phyloP scores from a whole-genome alignment of 345 rosid genomes.

The Limnanthes douglasii region DNA sequence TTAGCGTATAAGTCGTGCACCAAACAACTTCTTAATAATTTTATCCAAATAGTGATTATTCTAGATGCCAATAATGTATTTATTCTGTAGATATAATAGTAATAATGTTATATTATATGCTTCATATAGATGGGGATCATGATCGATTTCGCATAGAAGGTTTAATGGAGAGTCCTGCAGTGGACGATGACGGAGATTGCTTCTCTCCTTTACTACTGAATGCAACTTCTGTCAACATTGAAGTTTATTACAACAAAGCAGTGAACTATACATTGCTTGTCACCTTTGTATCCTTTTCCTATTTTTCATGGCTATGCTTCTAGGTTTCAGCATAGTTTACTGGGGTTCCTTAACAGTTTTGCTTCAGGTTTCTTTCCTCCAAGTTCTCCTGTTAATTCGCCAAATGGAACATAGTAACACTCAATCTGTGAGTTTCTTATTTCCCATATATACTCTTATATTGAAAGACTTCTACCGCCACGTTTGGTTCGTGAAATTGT shows the following conservation, averaged over 20 bases:
- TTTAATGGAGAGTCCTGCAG: conserved; percentile 87
- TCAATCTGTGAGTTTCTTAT: conserved; percentile 54
- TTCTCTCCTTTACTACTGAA: conserved; percentile 69
- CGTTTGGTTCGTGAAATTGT: conserved; percentile 1
- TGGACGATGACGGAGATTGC: conserved; percentile 89
- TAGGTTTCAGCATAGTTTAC: conserved; percentile 6
- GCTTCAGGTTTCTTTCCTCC: conserved; percentile 78
- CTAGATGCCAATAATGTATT: too few relatives aligned
- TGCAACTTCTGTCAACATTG: conserved; percentile 88
- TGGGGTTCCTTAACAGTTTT: conserved; percentile 40
- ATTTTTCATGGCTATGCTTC: background rate
- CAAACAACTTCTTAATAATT: too few relatives aligned
- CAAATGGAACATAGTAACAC: conserved; percentile 99
- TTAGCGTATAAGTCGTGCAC: too few relatives aligned
- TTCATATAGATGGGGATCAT: conserved; percentile 64
- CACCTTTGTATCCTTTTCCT: conserved; percentile 93
- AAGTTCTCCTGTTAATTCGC: conserved; percentile 83
- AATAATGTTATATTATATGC: too few relatives aligned
- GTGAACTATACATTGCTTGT: conserved; percentile 98
- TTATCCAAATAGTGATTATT: too few relatives aligned
- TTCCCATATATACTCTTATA: conserved; percentile 2
- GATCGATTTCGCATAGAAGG: conserved; percentile 76
- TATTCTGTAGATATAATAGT: too few relatives aligned
- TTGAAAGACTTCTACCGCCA: too few relatives aligned
- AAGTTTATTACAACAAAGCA: conserved; percentile 93